Percentiles rank a stretch among this genome's conserved stretches.
Evolutionary conservation across 1,284 basidiomycete genomes (phyloP).

Genomic region (Agaricales sp.): DNA sequence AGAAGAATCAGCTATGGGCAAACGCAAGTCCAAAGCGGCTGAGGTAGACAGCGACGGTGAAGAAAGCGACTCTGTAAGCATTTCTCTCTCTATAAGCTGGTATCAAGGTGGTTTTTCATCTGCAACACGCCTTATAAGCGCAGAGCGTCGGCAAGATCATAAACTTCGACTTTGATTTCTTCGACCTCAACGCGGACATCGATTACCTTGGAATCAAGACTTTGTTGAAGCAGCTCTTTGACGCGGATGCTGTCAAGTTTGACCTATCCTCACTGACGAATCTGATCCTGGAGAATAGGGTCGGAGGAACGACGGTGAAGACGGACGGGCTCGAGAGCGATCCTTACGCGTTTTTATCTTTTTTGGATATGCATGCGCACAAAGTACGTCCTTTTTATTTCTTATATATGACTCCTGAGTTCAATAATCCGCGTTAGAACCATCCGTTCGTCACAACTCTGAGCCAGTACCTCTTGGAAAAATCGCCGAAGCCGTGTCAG

Average conservation of each 20-base stretch:
- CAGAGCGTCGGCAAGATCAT: constrained; percentile 34
- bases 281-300: constrained; percentile 50
- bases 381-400: constrained; percentile 34
- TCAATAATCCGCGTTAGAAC: background rate
- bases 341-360: constrained; percentile 78
- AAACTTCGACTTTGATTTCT: constrained; percentile 90
- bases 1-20: constrained; percentile 23
- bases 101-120: constrained; percentile 5
- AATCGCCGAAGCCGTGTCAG: no score
- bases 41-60: constrained; percentile 16
- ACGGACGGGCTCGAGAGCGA: constrained; percentile 84
- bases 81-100: constrained; percentile 3
- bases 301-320: constrained; percentile 86
- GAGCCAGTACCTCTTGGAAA: constrained; percentile 55
- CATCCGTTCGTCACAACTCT: constrained; percentile 44
- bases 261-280: constrained; percentile 68
- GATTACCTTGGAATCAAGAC: constrained; percentile 85
- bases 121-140: no score
- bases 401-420: background rate
- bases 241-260: constrained; percentile 68
- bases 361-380: constrained; percentile 72
- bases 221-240: constrained; percentile 72
- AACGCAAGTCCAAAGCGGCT: constrained; percentile 20
- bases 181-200: constrained; percentile 70
- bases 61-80: constrained; percentile 20